These are phyloP conservation scores for Chenopodium suecicum DNA, from an alignment of 148 eudicot genomes.

Conservation along the genomic window DNA sequence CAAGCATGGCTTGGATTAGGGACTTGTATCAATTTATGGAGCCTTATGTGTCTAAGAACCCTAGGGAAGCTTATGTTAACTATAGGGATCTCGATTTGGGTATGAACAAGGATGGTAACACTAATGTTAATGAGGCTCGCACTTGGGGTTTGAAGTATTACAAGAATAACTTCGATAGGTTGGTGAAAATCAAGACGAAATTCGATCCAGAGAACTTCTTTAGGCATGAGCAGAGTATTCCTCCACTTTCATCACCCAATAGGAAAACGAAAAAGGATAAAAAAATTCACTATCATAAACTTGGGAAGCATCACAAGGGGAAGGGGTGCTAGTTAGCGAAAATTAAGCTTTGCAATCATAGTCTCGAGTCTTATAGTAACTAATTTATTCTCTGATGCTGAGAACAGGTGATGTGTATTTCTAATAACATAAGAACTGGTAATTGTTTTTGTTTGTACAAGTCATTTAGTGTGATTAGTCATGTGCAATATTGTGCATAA, in stretches of 20 bases:
- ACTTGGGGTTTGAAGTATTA: conserved; percentile 31
- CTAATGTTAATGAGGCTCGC: conserved; percentile 28
- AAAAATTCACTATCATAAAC: conserved; percentile 18
- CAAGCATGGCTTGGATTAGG: conserved; percentile 34
- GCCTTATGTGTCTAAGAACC: conserved; percentile 34
- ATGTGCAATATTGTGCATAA: conserved; percentile 1
- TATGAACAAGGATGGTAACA: conserved; percentile 29
- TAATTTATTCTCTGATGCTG: background rate
- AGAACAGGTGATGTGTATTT: background rate
- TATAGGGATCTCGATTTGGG: conserved; percentile 38
- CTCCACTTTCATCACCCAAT: conserved; percentile 12
- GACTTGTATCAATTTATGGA: conserved; percentile 32
- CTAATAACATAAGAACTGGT: conserved; percentile 13
- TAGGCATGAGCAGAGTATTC: conserved; percentile 37
- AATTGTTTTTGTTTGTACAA: conserved; percentile 2
- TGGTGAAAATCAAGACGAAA: conserved; percentile 32
- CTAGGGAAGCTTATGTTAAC: conserved; percentile 37
- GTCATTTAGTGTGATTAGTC: background rate
- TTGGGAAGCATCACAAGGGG: conserved; percentile 22
- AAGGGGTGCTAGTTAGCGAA: conserved; percentile 2
- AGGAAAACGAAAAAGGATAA: background rate
- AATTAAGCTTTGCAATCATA: background rate
- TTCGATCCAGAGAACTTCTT: conserved; percentile 35
- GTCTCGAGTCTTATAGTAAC: background rate
- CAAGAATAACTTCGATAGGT: conserved; percentile 29